Evolutionary conservation across 257 asterid genomes (phyloP).

Genomic region (Echium plantagineum): DNA sequence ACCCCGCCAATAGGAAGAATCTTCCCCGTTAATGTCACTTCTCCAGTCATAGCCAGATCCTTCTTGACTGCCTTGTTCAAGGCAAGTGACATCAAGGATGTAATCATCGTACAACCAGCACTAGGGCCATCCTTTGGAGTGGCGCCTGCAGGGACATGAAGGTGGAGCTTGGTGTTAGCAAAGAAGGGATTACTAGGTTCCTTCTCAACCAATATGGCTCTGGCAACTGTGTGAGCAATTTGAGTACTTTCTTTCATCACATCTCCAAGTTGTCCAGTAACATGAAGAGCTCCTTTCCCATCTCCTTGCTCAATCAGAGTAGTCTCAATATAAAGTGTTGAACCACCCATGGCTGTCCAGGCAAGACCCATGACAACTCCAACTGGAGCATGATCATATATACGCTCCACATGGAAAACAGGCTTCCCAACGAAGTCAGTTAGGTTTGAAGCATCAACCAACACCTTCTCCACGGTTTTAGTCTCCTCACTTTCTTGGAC

Average conservation of each 20-base stretch:
- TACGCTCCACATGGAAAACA: slow-evolving; percentile 91
- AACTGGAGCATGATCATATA: slow-evolving; percentile 69
- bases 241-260: slow-evolving; percentile 99
- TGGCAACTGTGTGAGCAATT: slow-evolving; percentile 81
- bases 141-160: slow-evolving; percentile 96
- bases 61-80: slow-evolving; percentile 59
- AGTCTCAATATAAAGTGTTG: slow-evolving; percentile 87
- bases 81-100: slow-evolving; percentile 86
- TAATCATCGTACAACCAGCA: slow-evolving; percentile 98
- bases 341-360: slow-evolving; percentile 99
- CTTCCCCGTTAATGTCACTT: slow-evolving; percentile 71
- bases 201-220: slow-evolving; percentile 67
- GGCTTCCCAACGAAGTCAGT: slow-evolving; percentile 88
- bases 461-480: slow-evolving; percentile 40
- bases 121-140: slow-evolving; percentile 99
- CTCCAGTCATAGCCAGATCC: slow-evolving; percentile 99
- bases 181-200: slow-evolving; percentile 62
- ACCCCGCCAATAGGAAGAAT: slow-evolving; percentile 99
- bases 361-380: slow-evolving; percentile 99
- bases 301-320: slow-evolving; percentile 70
- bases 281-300: slow-evolving; percentile 69
- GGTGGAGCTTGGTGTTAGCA: slow-evolving; percentile 72
- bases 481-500: slow-evolving; percentile 17
- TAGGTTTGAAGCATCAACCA: slow-evolving; percentile 65
- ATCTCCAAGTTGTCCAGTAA: slow-evolving; percentile 93